Conservation (phyloP, 495 filamentous ascomycete species). For the Talaromyces ruber region DNA sequence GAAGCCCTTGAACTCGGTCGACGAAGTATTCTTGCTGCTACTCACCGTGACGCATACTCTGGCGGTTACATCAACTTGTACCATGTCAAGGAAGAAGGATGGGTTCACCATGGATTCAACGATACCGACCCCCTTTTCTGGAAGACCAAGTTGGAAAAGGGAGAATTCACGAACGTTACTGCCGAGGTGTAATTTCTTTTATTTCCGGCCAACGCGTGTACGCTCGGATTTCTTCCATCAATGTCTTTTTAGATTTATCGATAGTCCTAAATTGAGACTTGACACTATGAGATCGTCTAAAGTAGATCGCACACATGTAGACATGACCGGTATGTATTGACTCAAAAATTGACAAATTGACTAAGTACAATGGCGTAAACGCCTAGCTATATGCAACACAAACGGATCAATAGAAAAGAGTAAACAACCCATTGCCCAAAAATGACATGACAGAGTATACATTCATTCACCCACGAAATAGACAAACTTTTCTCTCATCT, state of each 20-base stretch:
- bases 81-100: conserved; percentile 96
- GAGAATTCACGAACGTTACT: conserved; percentile 96
- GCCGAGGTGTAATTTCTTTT: conserved; percentile 47
- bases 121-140: conserved; percentile 97
- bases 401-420: background rate
- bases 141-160: conserved; percentile 96
- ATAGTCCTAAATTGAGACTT: background rate
- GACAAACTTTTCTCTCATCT: background rate
- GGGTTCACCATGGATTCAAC: conserved; percentile 96
- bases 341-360: conserved; percentile 7
- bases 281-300: background rate
- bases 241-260: background rate
- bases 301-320: background rate
- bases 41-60: conserved; percentile 94
- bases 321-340: background rate
- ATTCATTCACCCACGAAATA: background rate
- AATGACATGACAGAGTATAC: background rate
- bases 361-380: background rate
- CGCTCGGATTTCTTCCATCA: background rate
- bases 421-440: background rate
- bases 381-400: conserved; percentile 6
- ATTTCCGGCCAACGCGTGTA: background rate
- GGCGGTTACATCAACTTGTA: conserved; percentile 98
- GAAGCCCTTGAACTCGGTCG: conserved; percentile 86
- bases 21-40: conserved; percentile 90